Evolutionary conservation across 352 stramenopile genomes (phyloP).

Genomic region (Phytophthora sp.): DNA sequence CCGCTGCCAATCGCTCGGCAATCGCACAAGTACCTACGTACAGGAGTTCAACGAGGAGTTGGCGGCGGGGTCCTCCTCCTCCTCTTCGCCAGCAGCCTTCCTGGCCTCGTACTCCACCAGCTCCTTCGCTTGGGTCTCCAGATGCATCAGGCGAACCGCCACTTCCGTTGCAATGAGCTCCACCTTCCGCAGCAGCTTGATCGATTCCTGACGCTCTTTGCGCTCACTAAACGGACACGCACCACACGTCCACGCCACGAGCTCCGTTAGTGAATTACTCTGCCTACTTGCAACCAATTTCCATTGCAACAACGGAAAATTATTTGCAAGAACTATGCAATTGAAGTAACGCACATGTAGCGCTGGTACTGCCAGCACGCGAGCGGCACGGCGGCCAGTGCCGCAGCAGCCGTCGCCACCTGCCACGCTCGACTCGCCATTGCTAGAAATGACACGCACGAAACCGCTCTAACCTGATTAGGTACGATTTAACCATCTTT

Average conservation of each 20-base stretch:
- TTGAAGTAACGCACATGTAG: conserved; percentile 18
- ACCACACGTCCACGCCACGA: conserved; percentile 10
- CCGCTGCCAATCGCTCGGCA: not conserved
- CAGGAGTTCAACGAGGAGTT: conserved; percentile 74
- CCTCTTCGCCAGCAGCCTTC: conserved; percentile 19
- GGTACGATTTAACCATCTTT: not conserved
- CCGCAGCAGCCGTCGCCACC: conserved; percentile 11
- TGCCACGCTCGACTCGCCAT: conserved; percentile 35
- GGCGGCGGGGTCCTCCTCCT: conserved; percentile 23
- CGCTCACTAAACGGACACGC: conserved; percentile 13
- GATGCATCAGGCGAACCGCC: conserved; percentile 60
- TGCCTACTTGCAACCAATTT: not conserved
- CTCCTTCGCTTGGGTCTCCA: conserved; percentile 74
- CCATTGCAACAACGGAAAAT: not conserved
- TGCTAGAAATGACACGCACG: not conserved
- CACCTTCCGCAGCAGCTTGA: conserved; percentile 77
- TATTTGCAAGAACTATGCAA: not conserved
- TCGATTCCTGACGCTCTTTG: conserved; percentile 44
- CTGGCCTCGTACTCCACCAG: conserved; percentile 51
- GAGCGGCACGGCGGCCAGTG: conserved; percentile 45
- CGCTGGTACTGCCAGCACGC: conserved; percentile 41
- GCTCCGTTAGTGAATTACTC: conserved; percentile 5
- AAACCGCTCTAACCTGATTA: not conserved
- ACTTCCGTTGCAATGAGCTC: conserved; percentile 77
- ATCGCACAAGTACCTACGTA: conserved; percentile 21